Conservation (phyloP, 768 basidiomycete species). For the Clitopilus hobsonii region DNA sequence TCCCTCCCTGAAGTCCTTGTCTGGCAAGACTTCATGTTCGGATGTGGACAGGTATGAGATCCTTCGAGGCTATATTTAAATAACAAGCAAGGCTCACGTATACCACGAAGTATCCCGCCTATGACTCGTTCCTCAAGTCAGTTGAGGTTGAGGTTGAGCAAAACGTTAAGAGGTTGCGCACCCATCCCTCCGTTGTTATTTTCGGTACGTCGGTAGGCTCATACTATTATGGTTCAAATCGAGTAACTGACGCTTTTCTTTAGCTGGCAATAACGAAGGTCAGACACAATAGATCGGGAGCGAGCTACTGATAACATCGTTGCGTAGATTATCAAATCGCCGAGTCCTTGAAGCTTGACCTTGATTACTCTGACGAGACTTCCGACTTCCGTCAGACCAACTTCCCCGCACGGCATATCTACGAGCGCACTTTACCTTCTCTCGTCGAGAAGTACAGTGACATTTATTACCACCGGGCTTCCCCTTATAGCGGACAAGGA, state of each 20-base stretch:
- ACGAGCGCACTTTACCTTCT: slow-evolving; percentile 78
- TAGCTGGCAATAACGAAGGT: slow-evolving; percentile 84
- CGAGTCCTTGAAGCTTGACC: slow-evolving; percentile 68
- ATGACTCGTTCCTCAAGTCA: slow-evolving; percentile 70
- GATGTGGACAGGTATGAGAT: slow-evolving; percentile 73
- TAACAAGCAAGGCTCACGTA: background rate
- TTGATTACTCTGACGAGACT: slow-evolving; percentile 83
- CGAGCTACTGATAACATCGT: background rate
- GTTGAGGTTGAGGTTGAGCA: slow-evolving; percentile 79
- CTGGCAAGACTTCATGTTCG: slow-evolving; percentile 99
- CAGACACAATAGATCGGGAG: background rate
- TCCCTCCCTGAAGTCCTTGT: slow-evolving; percentile 57
- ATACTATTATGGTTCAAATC: too few relatives aligned
- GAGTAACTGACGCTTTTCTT: too few relatives aligned
- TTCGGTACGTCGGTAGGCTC: slow-evolving; percentile 76
- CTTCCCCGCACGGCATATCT: slow-evolving; percentile 88
- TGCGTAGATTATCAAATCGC: slow-evolving; percentile 79
- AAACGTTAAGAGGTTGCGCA: slow-evolving; percentile 76
- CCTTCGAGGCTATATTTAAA: background rate
- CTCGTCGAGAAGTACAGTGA: slow-evolving; percentile 62
- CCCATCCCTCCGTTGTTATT: slow-evolving; percentile 88
- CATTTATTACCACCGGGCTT: slow-evolving; percentile 79
- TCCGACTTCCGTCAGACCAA: slow-evolving; percentile 82
- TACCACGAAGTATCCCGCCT: slow-evolving; percentile 71
- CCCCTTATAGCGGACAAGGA: slow-evolving; percentile 83